Evolutionary conservation across 495 filamentous ascomycete genomes (phyloP).

Genomic region (Jackrogersella minutella): DNA sequence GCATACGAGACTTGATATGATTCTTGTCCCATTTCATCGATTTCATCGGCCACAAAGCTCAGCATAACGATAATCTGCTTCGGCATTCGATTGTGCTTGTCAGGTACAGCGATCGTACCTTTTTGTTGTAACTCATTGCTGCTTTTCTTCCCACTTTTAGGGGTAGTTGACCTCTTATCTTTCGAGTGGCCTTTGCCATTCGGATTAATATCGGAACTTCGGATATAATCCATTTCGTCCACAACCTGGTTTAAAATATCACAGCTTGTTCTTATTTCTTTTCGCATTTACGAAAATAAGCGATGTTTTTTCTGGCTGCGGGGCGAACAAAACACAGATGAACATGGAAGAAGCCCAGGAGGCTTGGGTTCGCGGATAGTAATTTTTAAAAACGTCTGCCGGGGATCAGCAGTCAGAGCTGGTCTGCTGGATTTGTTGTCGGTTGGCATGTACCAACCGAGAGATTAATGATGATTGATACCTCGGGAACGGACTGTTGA

Average conservation of each 20-base stretch:
- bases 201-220: slow-evolving; percentile 38
- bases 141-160: slow-evolving; percentile 10
- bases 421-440: slow-evolving; percentile 32
- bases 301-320: slow-evolving; percentile 46
- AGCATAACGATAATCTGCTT: slow-evolving; percentile 60
- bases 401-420: slow-evolving; percentile 42
- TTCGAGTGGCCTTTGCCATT: slow-evolving; percentile 25
- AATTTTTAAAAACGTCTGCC: slow-evolving; percentile 50
- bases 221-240: slow-evolving; percentile 36
- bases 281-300: slow-evolving; percentile 46
- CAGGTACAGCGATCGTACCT: slow-evolving; percentile 59
- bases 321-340: slow-evolving; percentile 49
- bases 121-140: slow-evolving; percentile 39
- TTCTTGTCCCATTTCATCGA: slow-evolving; percentile 57
- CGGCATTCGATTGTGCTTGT: slow-evolving; percentile 57
- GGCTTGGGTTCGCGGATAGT: slow-evolving; percentile 55
- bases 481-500: slow-evolving; percentile 31
- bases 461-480: slow-evolving; percentile 40
- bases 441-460: slow-evolving; percentile 31
- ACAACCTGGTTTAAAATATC: slow-evolving; percentile 43
- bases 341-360: slow-evolving; percentile 58
- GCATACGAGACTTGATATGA: slow-evolving; percentile 50
- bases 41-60: slow-evolving; percentile 55
- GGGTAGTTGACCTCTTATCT: background rate
- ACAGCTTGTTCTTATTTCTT: slow-evolving; percentile 47